Evolutionary conservation across 2,329 filamentous ascomycete genomes (phyloP), one percentile per base, ranked within the genome.

Genomic region (Niveomyces coronatus): DNA sequence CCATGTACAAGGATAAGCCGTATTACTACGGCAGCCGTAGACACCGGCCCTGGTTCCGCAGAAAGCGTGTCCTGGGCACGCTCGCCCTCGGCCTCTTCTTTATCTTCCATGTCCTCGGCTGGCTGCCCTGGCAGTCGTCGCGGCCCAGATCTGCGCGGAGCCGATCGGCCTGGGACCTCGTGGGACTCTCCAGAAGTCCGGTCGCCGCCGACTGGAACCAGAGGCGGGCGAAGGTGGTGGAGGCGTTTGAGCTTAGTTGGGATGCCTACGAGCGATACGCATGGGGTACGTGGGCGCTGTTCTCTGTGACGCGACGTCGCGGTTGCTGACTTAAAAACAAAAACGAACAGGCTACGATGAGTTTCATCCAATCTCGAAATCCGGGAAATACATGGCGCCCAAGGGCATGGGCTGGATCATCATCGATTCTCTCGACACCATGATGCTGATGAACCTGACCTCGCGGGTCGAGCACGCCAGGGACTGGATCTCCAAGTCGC

Each of bases 1-100:
- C 91, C 31, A 88, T 96, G 83, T 98, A 98, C 67, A 98, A 98
- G 63, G 91, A 98, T 64, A 98, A 98, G 60, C 91, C 91, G n/a
- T 91, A 85, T 55, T 71, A 70, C 35, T 80, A 84, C 51, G 68
- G 74, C 30, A 64, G 70, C 23, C 75, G 74, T 44, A 68, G 73
- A 48, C 73, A 74, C 50, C 67, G 69, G 44, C 68, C 68, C 36
- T 68, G 75, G 23, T 61, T 75, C 49, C 79, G 76, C 64, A 73
- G 71, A 57, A 72, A 74, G 51, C 85, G 82, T 63, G 67, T 82
- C 42, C 44, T 75, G 16, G 67, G 61, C 2, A 54, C 73, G 30
- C 45, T 73, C 17, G 60, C 69, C 5, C 46, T 84, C 23, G 58
- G 73, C 8, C 46, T 81, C 15, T 50, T 86, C 19, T 50, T 68